Base-by-base conservation (phyloP, 176 grass and related monocot genomes). In the Musa troglodytarum region DNA sequence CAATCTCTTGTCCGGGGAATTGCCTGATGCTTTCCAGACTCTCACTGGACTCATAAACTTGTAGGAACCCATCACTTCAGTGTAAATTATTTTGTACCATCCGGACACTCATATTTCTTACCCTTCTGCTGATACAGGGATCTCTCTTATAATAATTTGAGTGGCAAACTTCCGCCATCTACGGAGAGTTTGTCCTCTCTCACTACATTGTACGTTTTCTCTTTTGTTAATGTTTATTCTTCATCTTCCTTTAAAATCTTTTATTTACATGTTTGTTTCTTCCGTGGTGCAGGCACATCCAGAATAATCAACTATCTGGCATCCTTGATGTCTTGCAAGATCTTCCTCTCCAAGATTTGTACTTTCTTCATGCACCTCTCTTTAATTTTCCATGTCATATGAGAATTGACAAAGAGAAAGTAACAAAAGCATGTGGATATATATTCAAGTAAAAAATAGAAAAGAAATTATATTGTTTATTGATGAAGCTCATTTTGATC, bases 281-380 rank as follows among this genome's bases (percentile, higher is more conserved):
- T 73, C 79, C 76, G 1, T 81, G 76, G 13, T 85, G 69, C 84
- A 98, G 94, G 84, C 86, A 89, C 74, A 53, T 93, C 72, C 90
- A 98, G 80, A 78, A 93, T 73, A 93, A 98, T 84, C 76, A 75
- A 43, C 76, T 98, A 77, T 86, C 86, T 66, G 90, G 94, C 3
- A 89, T 77, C 23, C 94, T 98, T 52, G 70, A 87, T 80, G 84
- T 91, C 28, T 87, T 98, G 90, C 80, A 93, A 86, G 81, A 88
- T 86, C 94, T 98, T 53, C 80, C 94, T 54, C 82, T 98, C 64
- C 83, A 87, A 91, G 88, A 98, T 86, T 86, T 98, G 94, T 98
- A 98, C 62, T 71, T 81, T 68, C 77, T 83, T 29, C 15, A 77
- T 64, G 29, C 66, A 65, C 29, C 77, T 62, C 76, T 81, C 22